phyloP scores from a whole-genome alignment of 148 eudicot genomes.

The Drosera capensis region DNA sequence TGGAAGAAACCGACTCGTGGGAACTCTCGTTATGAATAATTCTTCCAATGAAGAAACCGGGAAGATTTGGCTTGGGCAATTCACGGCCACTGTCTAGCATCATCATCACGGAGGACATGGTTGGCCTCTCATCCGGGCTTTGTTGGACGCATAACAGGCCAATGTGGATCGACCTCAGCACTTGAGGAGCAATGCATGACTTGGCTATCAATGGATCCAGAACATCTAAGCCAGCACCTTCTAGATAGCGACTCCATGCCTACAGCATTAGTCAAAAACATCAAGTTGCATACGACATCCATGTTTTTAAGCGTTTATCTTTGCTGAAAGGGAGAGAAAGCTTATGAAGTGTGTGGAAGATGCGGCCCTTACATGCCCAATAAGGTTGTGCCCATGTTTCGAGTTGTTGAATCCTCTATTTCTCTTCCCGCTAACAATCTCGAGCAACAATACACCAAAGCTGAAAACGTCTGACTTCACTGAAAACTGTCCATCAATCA shows the following conservation, averaged over 20 bases:
- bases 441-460: too few relatives aligned
- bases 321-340: too few relatives aligned
- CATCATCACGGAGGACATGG: constrained; percentile 8
- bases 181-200: constrained; percentile 4
- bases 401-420: too few relatives aligned
- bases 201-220: constrained; percentile 3
- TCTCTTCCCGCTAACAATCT: too few relatives aligned
- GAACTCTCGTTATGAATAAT: neutral
- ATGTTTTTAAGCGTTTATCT: too few relatives aligned
- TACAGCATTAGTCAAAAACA: neutral
- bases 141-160: constrained; percentile 17
- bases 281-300: too few relatives aligned
- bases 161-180: constrained; percentile 6
- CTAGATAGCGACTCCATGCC: constrained; percentile 10
- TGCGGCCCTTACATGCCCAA: too few relatives aligned
- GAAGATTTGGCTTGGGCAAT: constrained; percentile 11
- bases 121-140: constrained; percentile 11
- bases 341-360: too few relatives aligned
- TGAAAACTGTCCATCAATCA: neutral
- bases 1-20: constrained; percentile 5
- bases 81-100: constrained; percentile 11
- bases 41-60: constrained; percentile 11
- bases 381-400: too few relatives aligned
- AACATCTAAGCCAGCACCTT: constrained; percentile 6
- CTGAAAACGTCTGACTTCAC: neutral